These are phyloP conservation scores for Aristolochia contorta DNA, from an alignment of 164 flowering plant species.

Conservation along the genomic window DNA sequence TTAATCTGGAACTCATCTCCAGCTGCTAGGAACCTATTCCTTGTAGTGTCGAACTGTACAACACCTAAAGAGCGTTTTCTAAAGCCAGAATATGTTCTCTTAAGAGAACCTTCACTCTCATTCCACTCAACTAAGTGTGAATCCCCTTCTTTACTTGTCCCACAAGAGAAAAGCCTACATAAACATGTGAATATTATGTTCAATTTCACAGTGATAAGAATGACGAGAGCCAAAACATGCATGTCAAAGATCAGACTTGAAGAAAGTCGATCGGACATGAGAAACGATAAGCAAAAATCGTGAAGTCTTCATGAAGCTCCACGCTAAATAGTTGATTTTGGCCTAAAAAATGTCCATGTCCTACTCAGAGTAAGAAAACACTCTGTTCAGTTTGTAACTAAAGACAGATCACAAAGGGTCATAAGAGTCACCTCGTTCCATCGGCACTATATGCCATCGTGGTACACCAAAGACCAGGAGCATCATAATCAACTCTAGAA, in stretches of 20 bases:
- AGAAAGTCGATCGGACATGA: too few species aligned
- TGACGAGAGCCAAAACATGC: too few species aligned
- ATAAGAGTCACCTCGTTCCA: constrained; percentile 45
- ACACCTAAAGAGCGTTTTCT: constrained; percentile 22
- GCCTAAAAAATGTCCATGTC: not conserved
- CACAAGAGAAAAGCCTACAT: constrained; percentile 16
- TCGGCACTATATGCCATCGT: constrained; percentile 75
- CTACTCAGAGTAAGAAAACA: not conserved
- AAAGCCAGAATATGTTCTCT: constrained; percentile 22
- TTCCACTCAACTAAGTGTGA: constrained; percentile 21
- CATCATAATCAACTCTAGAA: constrained; percentile 76
- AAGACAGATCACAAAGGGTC: not conserved
- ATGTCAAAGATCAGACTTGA: too few species aligned
- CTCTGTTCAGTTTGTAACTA: not conserved
- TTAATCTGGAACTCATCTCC: constrained; percentile 32
- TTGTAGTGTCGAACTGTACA: constrained; percentile 20
- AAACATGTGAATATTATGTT: not conserved
- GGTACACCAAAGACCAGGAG: constrained; percentile 68
- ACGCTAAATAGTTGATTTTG: too few species aligned
- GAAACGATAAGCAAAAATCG: too few species aligned
- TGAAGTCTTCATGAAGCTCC: too few species aligned
- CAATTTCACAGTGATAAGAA: not conserved
- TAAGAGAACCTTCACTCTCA: constrained; percentile 18
- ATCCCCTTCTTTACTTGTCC: constrained; percentile 22
- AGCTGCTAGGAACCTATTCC: constrained; percentile 22